A percentile compares a stretch with the other conserved stretches of the same genome.
Evolutionary conservation across 192 early-diverging fungal species (phyloP).

Genomic region (Chytriomyces hyalinus): DNA sequence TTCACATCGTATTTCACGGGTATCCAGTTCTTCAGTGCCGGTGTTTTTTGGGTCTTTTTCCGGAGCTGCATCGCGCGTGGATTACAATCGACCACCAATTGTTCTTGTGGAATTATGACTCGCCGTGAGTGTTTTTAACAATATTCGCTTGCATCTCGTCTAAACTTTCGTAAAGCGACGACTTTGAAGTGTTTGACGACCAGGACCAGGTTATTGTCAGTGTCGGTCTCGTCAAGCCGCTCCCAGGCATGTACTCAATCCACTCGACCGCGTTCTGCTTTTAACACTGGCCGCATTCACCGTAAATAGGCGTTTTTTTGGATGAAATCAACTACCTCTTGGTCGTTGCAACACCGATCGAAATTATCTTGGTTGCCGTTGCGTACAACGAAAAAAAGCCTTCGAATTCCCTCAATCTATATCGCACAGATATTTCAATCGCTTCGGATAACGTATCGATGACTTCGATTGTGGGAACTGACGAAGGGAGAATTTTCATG

Average conservation of each 20-base stretch:
- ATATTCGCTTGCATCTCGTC: constrained; percentile 27
- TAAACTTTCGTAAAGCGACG: constrained; percentile 39
- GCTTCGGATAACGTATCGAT: constrained; percentile 83
- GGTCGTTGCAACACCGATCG: constrained; percentile 83
- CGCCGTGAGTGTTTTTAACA: constrained; percentile 49
- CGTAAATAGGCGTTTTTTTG: constrained; percentile 72
- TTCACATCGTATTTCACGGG: not conserved
- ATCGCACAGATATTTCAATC: constrained; percentile 78
- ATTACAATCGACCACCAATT: constrained; percentile 88
- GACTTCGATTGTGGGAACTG: constrained; percentile 76
- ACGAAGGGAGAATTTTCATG: constrained; percentile 88
- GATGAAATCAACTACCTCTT: constrained; percentile 82
- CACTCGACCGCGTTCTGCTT: not conserved
- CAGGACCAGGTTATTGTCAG: constrained; percentile 88
- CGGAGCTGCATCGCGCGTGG: constrained; percentile 90
- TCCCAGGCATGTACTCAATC: constrained; percentile 52
- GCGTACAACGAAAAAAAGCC: constrained; percentile 50
- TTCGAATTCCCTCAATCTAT: constrained; percentile 72
- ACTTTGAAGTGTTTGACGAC: constrained; percentile 79
- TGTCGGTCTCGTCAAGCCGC: constrained; percentile 80
- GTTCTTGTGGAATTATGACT: constrained; percentile 91
- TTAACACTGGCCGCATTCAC: constrained; percentile 6
- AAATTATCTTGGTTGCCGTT: constrained; percentile 82
- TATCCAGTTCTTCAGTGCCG: constrained; percentile 65
- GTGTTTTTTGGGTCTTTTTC: constrained; percentile 89